Conservation (phyloP, 2,329 filamentous ascomycete species). For the Arthroderma sp. region DNA sequence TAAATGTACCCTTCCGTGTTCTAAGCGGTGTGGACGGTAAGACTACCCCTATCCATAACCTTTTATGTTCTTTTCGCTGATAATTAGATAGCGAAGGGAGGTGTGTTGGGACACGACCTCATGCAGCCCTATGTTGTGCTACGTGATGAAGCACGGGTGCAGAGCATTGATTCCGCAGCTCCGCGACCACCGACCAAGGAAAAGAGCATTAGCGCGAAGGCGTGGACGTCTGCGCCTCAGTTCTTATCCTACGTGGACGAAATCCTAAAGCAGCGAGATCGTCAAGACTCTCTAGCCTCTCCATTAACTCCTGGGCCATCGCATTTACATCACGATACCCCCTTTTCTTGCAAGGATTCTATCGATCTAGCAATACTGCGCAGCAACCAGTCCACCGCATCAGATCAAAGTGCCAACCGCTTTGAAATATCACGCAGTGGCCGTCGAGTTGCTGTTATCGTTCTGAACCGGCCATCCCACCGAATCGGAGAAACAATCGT, state of each 20-base stretch:
- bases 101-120: slow-evolving; percentile 82
- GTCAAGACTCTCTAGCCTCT: slow-evolving; percentile 44
- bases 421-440: slow-evolving; percentile 92
- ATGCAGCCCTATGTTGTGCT: slow-evolving; percentile 89
- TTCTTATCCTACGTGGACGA: slow-evolving; percentile 69
- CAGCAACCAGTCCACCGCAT: slow-evolving; percentile 55
- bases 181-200: slow-evolving; percentile 29
- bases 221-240: slow-evolving; percentile 45
- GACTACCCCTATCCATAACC: slow-evolving; percentile 7
- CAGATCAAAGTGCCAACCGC: slow-evolving; percentile 73
- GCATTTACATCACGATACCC: slow-evolving; percentile 33
- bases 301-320: slow-evolving; percentile 64
- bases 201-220: slow-evolving; percentile 30
- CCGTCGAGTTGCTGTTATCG: slow-evolving; percentile 80
- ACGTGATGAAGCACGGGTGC: slow-evolving; percentile 64
- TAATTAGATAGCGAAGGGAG: slow-evolving; percentile 48
- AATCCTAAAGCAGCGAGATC: slow-evolving; percentile 48
- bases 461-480: slow-evolving; percentile 77
- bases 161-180: slow-evolving; percentile 33
- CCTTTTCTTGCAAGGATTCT: slow-evolving; percentile 57
- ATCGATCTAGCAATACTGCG: slow-evolving; percentile 85
- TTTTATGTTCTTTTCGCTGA: background rate
- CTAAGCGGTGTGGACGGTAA: slow-evolving; percentile 77
- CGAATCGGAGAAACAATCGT: slow-evolving; percentile 78
- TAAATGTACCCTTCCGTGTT: slow-evolving; percentile 85